These are phyloP conservation scores for Colletotrichum ledebouriae DNA, from an alignment of 2,329 filamentous ascomycete genomes.

Conservation along the genomic window DNA sequence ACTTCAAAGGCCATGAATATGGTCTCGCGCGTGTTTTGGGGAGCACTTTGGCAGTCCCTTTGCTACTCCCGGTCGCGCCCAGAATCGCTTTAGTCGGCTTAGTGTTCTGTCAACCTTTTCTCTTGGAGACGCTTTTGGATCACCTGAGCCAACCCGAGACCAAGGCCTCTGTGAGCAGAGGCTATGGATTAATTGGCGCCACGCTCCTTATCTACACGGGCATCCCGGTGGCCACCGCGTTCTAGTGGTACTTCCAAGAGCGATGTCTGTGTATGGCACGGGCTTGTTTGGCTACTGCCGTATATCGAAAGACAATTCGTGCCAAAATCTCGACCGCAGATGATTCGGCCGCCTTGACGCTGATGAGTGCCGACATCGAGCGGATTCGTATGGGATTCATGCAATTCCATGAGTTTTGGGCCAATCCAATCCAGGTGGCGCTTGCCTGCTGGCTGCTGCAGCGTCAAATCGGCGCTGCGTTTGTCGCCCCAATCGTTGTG, in stretches of 20 bases:
- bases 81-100: conserved; percentile 50
- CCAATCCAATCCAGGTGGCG: conserved; percentile 55
- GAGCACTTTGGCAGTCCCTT: conserved; percentile 48
- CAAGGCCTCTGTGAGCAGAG: conserved; percentile 44
- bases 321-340: conserved; percentile 51
- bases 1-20: conserved; percentile 33
- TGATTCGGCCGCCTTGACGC: conserved; percentile 58
- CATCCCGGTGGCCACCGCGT: conserved; percentile 54
- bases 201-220: conserved; percentile 55
- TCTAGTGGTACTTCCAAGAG: conserved; percentile 57
- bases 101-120: conserved; percentile 56
- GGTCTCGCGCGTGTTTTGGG: conserved; percentile 48
- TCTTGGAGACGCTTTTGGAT: conserved; percentile 50
- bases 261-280: conserved; percentile 51
- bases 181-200: conserved; percentile 60
- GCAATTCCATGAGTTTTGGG: conserved; percentile 58
- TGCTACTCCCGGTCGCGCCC: conserved; percentile 53
- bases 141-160: conserved; percentile 47
- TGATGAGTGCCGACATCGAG: conserved; percentile 64
- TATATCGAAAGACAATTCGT: conserved; percentile 52
- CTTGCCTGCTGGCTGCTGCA: conserved; percentile 63
- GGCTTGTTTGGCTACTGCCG: conserved; percentile 49
- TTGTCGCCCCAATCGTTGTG: conserved; percentile 27
- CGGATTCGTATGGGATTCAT: conserved; percentile 53
- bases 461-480: conserved; percentile 46